A percentile compares a stretch with the other conserved stretches of the same genome.
These are phyloP conservation scores for Syzygium aqueum DNA, from an alignment of 345 rosid genomes.

Conservation along the genomic window DNA sequence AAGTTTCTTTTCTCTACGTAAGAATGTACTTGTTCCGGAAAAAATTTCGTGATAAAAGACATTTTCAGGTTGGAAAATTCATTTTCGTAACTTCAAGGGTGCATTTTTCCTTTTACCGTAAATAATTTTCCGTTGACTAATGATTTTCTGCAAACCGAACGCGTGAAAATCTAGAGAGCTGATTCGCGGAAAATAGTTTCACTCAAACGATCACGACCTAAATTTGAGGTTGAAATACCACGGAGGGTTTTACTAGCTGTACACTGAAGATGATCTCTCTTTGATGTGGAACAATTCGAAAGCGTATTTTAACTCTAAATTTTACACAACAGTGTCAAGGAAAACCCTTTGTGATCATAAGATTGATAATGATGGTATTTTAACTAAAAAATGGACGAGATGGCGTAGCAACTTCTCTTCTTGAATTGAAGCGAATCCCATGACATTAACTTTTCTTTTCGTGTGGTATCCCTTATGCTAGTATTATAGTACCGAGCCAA, in stretches of 20 bases:
- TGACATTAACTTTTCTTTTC: not conserved
- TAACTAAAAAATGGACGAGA: not conserved
- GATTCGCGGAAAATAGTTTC: not conserved
- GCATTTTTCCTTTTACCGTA: not conserved
- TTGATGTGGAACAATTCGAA: not conserved
- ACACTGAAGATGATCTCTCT: not conserved
- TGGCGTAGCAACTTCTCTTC: not conserved
- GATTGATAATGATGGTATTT: not conserved
- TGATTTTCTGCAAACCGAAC: not conserved
- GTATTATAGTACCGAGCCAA: too few relatives aligned
- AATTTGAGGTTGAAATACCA: not conserved
- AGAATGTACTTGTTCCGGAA: not conserved
- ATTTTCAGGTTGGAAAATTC: not conserved
- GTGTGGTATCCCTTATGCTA: not conserved
- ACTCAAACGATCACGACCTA: not conserved
- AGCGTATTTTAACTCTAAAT: not conserved
- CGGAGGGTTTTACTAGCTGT: not conserved
- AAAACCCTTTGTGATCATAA: not conserved
- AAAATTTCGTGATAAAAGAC: not conserved
- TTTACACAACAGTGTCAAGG: not conserved
- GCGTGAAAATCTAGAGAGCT: not conserved
- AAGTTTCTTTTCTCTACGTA: not conserved
- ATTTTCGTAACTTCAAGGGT: not conserved
- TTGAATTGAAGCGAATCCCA: not conserved
- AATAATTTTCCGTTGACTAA: rapidly evolving